Evolutionary conservation across 1,284 basidiomycete species (phyloP), one percentile per base, ranked within the genome.

Genomic region (Bondarzewia mesenterica): DNA sequence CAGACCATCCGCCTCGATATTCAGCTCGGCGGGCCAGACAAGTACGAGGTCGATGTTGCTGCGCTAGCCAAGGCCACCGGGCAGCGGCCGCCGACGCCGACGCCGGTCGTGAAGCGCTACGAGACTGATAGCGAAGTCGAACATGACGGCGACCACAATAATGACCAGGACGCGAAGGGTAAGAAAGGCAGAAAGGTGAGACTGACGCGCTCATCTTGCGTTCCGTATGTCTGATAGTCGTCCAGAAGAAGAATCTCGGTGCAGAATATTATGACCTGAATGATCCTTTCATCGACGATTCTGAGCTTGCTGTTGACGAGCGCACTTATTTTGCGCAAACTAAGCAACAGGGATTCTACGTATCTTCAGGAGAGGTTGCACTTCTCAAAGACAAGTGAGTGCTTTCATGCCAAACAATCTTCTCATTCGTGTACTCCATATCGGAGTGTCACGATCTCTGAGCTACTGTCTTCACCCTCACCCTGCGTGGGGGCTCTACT

Each of bases 231-330:
- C 21, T 42, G 38, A 43, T 25, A 14, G 21, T 42, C 7, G 14
- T 50, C 51, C 57, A 76, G 72, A 77, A 78, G 63, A 82, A 84
- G 65, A 78, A 74, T 49, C 67, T 71, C 4, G 69, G 71, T 0
- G 65, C 77, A 20, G 85, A 88, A 55, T 85, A 87, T 60, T 99
- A 99, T 71, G 94, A 99, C 67, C 74, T 85, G 16, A 73, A 77
- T 1, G 95, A 99, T 67, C 89, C 91, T 0, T 98, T 98, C 69
- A 97, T 99, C 60, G 95, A 99, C 72, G 95, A 99, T 67, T 92
- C 92, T 0, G 94, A 99, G 63, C 76, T 96, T 48, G 82, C 81
- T 18, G 72, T 94, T 38, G 93, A 97, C 67, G 85, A 94, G 60
- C 85, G 93, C 1, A 92, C 88, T 2, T 90, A 82, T 67, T 89